Base-by-base conservation (phyloP, 768 basidiomycete genomes). In the Boletellus ananas region DNA sequence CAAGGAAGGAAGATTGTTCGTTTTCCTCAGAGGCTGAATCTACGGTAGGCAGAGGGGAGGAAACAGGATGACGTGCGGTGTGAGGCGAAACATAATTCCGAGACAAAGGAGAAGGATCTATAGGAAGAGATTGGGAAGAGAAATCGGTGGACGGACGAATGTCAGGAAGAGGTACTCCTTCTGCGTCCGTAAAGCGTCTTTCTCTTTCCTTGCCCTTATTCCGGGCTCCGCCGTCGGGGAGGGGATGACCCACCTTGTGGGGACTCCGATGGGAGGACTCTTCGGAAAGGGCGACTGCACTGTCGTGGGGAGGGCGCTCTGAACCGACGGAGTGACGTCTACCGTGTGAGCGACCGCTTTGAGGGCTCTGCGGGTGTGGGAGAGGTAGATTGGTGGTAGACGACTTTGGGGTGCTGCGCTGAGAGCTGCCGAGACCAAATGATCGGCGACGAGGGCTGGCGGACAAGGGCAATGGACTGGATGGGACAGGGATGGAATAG, bases 381-480 rank as follows among this genome's bases (percentile, higher is more conserved):
- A 68, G 58, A 20, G 68, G 66, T 11, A 70, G 14, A 38, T 68
- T 49, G 0, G 46, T 45, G 9, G 66, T 46, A 14, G 66, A 68
- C 14, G 68, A 64, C 48, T 62, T 68, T 11, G 66, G 68, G 4
- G 66, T 60, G 45, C 45, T 56, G 35, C 56, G 58, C 17, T 66
- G 68, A 29, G 68, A 64, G 37, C 23, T 45, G 6, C 50, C 60
- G 45, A 70, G 51, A 44, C 66, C 66, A 17, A 68, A 68, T 1
- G 66, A 68, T 17, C 67, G 53, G 13, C 68, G 64, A 43, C 66
- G 68, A 16, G 66, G 66, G 27, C 68, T 68, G 18, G 68, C 66
- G 6, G 66, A 66, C 41, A 68, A 47, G n/a, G 66, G 66, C 0
- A 70, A 45, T 0, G 66, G 66, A 14, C 48, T 62, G 8, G 66